Evolutionary conservation across 2,329 filamentous ascomycete species (phyloP), one percentile per base, ranked within the genome.

Genomic region (Kalaharituber pfeilii): DNA sequence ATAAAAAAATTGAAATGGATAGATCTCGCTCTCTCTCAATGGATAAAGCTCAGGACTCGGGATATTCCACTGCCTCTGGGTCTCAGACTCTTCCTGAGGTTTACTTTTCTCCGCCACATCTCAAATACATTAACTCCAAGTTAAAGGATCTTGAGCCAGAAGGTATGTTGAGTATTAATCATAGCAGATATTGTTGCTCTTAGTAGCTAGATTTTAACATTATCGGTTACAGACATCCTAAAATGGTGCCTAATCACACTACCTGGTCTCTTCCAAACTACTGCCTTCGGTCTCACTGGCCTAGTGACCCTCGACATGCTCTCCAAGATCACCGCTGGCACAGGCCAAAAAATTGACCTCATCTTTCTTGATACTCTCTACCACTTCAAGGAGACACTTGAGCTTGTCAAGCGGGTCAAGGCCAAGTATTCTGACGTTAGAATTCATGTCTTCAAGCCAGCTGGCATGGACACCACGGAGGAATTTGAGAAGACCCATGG

Each of bases 181-280:
- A n/a, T n/a, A n/a, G n/a, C n/a, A n/a, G n/a, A n/a, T n/a, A n/a
- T n/a, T n/a, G 33, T 39, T 20, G 42, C 13, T 13, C n/a, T n/a
- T n/a, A n/a, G n/a, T n/a, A n/a, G n/a, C n/a, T 57, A 58, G 28
- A 28, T 59, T 53, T 20, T 51, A 57, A 62, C 49, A 57, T 53
- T 30, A n/a, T n/a, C 26, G 13, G 33, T 18, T 53, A 15, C 26
- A 76, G 89, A 95, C 61, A 83, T 96, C 64, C 78, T 98, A 57
- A 82, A 81, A 71, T 95, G 94, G 84, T 86, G 82, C 75, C 84
- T 89, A 67, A 81, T 84, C 63, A 83, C 89, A 63, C 82, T 98
- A 64, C 91, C 91, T 65, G 83, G 83, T 67, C 79, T 96, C 45
- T 95, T 79, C 72, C 85, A 91, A 70, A 86, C 84, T 44, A 89